phyloP scores from a whole-genome alignment of 805 yeast species.

The Monosporozyma unispora region DNA sequence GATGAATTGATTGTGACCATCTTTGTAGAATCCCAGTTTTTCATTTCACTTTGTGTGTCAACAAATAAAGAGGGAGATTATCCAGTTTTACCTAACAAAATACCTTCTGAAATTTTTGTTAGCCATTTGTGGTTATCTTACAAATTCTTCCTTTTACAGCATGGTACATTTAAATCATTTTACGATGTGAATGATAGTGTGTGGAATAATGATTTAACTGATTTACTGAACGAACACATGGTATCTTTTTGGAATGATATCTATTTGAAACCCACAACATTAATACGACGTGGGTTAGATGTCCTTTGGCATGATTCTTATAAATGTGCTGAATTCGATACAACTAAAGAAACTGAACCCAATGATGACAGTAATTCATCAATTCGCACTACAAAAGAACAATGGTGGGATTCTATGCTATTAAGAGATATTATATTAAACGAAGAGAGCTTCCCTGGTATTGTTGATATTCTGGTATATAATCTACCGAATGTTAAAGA shows the following conservation, averaged over 20 bases:
- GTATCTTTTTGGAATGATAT: conserved; percentile 28
- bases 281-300: conserved; percentile 19
- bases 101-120: conserved; percentile 23
- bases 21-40: conserved; percentile 24
- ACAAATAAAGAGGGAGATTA: conserved; percentile 8
- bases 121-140: conserved; percentile 23
- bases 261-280: conserved; percentile 15
- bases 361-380: neutral
- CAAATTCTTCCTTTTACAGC: conserved; percentile 18
- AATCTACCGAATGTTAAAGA: conserved; percentile 17
- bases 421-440: conserved; percentile 21
- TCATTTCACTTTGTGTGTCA: conserved; percentile 17
- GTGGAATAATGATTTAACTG: conserved; percentile 20
- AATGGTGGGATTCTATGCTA: conserved; percentile 24
- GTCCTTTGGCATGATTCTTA: conserved; percentile 17
- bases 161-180: conserved; percentile 14
- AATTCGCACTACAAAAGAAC: neutral
- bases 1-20: conserved; percentile 23
- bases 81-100: conserved; percentile 2
- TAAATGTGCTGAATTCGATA: conserved; percentile 19
- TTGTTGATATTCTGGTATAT: conserved; percentile 26
- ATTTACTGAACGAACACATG: conserved; percentile 24
- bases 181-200: conserved; percentile 10
- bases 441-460: conserved; percentile 22
- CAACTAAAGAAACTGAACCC: neutral